phyloP scores from a whole-genome alignment of 2,329 filamentous ascomycete species.

The Claviceps sp. region DNA sequence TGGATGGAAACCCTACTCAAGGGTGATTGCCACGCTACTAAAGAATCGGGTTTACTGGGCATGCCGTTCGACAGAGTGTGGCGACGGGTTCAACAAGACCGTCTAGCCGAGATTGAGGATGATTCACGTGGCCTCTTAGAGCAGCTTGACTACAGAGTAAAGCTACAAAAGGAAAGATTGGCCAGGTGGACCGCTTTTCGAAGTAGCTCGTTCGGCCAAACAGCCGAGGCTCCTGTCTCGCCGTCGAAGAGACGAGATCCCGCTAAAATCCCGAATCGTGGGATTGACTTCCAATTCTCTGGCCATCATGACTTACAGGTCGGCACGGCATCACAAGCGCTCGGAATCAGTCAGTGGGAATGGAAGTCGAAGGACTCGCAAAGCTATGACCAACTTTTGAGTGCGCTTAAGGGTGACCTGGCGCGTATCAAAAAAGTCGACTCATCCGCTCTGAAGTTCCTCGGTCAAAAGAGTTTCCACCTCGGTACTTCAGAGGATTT shows the following conservation, averaged over 20 bases:
- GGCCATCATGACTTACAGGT: slow-evolving; percentile 36
- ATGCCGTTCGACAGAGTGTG: slow-evolving; percentile 59
- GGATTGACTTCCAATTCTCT: slow-evolving; percentile 41
- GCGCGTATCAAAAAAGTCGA: slow-evolving; percentile 12
- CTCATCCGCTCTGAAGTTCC: slow-evolving; percentile 9
- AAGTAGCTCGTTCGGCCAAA: slow-evolving; percentile 29
- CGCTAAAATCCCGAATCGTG: slow-evolving; percentile 17
- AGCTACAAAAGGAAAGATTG: slow-evolving; percentile 53
- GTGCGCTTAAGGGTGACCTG: slow-evolving; percentile 28
- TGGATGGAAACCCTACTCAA: slow-evolving; percentile 62
- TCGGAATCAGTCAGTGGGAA: slow-evolving; percentile 13
- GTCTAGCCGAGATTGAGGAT: slow-evolving; percentile 42
- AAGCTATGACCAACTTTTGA: slow-evolving; percentile 32
- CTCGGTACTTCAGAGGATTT: not conserved
- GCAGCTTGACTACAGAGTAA: slow-evolving; percentile 56
- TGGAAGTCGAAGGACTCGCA: slow-evolving; percentile 16
- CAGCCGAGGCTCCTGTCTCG: slow-evolving; percentile 9
- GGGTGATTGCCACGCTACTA: slow-evolving; percentile 44
- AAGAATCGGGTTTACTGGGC: slow-evolving; percentile 50
- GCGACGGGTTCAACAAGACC: slow-evolving; percentile 48
- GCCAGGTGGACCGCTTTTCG: slow-evolving; percentile 62
- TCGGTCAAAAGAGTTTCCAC: not conserved
- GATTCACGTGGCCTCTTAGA: slow-evolving; percentile 44
- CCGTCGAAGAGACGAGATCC: slow-evolving; percentile 12
- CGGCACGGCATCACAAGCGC: slow-evolving; percentile 15